These are phyloP conservation scores for Fusarium duplospermum DNA, from an alignment of 2,329 filamentous ascomycete genomes.

Conservation along the genomic window DNA sequence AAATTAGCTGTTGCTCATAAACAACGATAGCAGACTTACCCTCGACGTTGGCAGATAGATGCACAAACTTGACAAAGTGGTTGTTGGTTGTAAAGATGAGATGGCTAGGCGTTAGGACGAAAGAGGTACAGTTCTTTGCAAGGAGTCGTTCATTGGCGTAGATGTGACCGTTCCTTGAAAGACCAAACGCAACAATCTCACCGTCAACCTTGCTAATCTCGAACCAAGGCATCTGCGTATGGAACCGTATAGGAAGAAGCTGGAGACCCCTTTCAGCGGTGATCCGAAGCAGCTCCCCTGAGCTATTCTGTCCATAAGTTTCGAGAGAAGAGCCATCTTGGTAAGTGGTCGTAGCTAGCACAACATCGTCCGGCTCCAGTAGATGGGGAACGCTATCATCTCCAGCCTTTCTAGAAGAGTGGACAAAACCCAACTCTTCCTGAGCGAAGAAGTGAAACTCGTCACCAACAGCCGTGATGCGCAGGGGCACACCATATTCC, in stretches of 20 bases:
- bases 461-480: constrained; percentile 35
- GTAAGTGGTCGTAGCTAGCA: constrained; percentile 48
- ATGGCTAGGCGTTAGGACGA: constrained; percentile 82
- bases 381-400: constrained; percentile 28
- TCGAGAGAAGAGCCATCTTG: constrained; percentile 47
- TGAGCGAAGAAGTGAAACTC: constrained; percentile 49
- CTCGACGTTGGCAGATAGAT: constrained; percentile 72
- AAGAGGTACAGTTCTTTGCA: constrained; percentile 92
- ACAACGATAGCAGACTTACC: constrained; percentile 58
- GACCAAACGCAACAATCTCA: constrained; percentile 64
- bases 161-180: constrained; percentile 81
- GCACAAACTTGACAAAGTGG: constrained; percentile 93
- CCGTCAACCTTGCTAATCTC: constrained; percentile 59
- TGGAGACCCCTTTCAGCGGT: constrained; percentile 46
- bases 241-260: constrained; percentile 54
- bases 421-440: constrained; percentile 40
- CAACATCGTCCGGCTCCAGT: constrained; percentile 8
- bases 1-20: constrained; percentile 32
- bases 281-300: constrained; percentile 59
- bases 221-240: constrained; percentile 63
- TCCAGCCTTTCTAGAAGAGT: constrained; percentile 36
- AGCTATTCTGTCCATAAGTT: constrained; percentile 58
- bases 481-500: constrained; percentile 12
- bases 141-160: constrained; percentile 81
- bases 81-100: constrained; percentile 93